Evolutionary conservation across 2,329 filamentous ascomycete genomes (phyloP), one percentile per base, ranked within the genome.

Genomic region (Monosporascus ibericus): DNA sequence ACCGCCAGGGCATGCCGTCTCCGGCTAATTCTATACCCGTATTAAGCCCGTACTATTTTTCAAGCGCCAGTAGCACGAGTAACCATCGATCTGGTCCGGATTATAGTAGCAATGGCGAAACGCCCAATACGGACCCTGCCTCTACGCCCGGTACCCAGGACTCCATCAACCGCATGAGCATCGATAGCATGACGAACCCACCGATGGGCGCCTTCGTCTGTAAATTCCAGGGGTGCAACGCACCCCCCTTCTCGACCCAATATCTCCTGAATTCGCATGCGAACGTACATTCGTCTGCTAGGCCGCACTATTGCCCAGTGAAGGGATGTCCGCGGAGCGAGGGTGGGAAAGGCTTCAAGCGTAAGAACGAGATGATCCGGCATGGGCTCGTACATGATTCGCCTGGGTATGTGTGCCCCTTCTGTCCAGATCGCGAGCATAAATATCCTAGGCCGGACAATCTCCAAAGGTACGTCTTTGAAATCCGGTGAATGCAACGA

Each of bases 401-500:
- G 7, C 94, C 94, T 1, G 92, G 92, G 55, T 99, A 97, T 64
- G 85, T 96, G 30, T 99, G 94, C 68, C 94, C 94, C 0, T 97
- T 96, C 66, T 99, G 94, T 68, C 88, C 90, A 1, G 91, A 96
- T 64, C 81, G 91, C 59, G 91, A 96, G 67, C 92, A 96, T 69
- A 92, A 88, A 66, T 97, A 97, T 68, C 94, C 94, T 5, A 80
- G 94, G 60, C 94, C 94, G 36, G 94, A 99, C 69, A 97, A 97
- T 75, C 74, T 99, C 52, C 92, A 96, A 75, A 85, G 92, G 90
- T 95, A 77, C 59, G 80, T 68, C 48, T 48, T 34, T 48, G 24
- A 20, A 25, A n/a, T 34, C 22, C 18, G 39, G 5, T 14, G 18
- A 48, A 50, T 44, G 22, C 5, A 20, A 20, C 6, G 39, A 3